These are phyloP conservation scores for Aureobasidium sp. DNA, from an alignment of 2,329 filamentous ascomycete genomes.

Conservation along the genomic window DNA sequence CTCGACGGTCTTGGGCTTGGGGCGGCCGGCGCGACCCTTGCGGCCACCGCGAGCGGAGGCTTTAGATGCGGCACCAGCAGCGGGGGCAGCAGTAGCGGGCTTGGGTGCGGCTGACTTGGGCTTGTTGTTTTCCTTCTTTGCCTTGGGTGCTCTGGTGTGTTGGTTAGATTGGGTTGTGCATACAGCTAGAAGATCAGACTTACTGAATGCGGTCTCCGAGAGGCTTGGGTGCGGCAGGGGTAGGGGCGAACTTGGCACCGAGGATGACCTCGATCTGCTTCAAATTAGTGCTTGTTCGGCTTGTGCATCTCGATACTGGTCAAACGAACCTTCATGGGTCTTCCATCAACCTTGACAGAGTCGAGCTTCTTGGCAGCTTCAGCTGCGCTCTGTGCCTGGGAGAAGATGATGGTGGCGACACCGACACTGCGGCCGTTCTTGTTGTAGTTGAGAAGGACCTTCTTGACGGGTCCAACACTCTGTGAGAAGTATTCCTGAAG, in stretches of 20 bases:
- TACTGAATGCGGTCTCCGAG: slow-evolving; percentile 80
- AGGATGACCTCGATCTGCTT: slow-evolving; percentile 81
- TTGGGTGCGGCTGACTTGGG: slow-evolving; percentile 36
- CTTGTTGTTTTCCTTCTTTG: slow-evolving; percentile 26
- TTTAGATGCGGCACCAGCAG: slow-evolving; percentile 56
- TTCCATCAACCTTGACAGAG: slow-evolving; percentile 80
- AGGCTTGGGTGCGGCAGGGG: slow-evolving; percentile 61
- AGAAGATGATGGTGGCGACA: slow-evolving; percentile 83
- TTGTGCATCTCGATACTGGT: slow-evolving; percentile 22
- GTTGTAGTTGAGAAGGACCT: slow-evolving; percentile 85
- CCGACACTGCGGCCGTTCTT: slow-evolving; percentile 87
- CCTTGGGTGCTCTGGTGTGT: slow-evolving; percentile 28
- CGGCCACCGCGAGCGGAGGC: slow-evolving; percentile 44
- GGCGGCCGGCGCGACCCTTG: slow-evolving; percentile 57
- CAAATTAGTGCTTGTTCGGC: slow-evolving; percentile 16
- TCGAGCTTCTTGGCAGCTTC: slow-evolving; percentile 81
- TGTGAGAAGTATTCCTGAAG: slow-evolving; percentile 90
- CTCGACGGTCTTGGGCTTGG: slow-evolving; percentile 80
- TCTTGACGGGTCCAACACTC: slow-evolving; percentile 84
- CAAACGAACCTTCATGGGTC: slow-evolving; percentile 73
- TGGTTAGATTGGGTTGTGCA: slow-evolving; percentile 19
- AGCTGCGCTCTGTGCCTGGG: slow-evolving; percentile 69
- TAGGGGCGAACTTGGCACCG: slow-evolving; percentile 64
- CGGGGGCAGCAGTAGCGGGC: slow-evolving; percentile 52
- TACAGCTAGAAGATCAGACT: slow-evolving; percentile 30